Percentiles rank a stretch among this genome's conserved stretches.
phyloP scores from a whole-genome alignment of 805 yeast genomes.

The Yamadazyma insecticola region DNA sequence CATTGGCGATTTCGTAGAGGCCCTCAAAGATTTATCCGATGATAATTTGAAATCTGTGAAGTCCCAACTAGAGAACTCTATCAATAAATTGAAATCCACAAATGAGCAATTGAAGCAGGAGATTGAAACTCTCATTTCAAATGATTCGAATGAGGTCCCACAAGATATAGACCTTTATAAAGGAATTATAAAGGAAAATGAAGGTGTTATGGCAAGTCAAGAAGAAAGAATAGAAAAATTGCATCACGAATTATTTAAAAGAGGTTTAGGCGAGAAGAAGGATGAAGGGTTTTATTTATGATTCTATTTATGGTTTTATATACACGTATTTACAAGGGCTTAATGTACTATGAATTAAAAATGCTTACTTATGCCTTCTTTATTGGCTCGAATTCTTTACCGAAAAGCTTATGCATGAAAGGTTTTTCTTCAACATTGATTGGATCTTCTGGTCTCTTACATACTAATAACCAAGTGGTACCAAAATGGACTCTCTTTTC shows the following conservation, averaged over 20 bases:
- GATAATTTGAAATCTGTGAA: conserved; percentile 18
- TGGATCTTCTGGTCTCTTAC: conserved; percentile 69
- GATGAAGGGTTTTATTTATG: conserved; percentile 17
- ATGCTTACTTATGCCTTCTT: conserved; percentile 14
- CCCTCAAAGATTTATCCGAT: conserved; percentile 51
- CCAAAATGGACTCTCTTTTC: conserved; percentile 85
- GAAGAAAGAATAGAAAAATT: conserved; percentile 40
- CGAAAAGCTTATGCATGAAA: conserved; percentile 37
- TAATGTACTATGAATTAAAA: conserved; percentile 4
- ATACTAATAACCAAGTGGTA: conserved; percentile 82
- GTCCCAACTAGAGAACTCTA: conserved; percentile 30
- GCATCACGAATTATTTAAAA: conserved; percentile 41
- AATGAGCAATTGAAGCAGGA: conserved; percentile 45
- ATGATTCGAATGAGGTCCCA: conserved; percentile 18
- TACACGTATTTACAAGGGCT: conserved; percentile 1
- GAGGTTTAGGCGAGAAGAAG: conserved; percentile 23
- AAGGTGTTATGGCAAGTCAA: conserved; percentile 50
- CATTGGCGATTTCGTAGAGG: conserved; percentile 42
- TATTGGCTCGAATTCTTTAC: conserved; percentile 27
- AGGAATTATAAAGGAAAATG: conserved; percentile 57
- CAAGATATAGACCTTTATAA: conserved; percentile 48
- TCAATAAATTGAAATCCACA: conserved; percentile 46
- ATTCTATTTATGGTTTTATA: neutral
- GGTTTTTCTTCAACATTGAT: conserved; percentile 41
- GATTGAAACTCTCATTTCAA: conserved; percentile 18